Conservation (phyloP, 306 rosid genomes). For the Calophaca sinica region DNA sequence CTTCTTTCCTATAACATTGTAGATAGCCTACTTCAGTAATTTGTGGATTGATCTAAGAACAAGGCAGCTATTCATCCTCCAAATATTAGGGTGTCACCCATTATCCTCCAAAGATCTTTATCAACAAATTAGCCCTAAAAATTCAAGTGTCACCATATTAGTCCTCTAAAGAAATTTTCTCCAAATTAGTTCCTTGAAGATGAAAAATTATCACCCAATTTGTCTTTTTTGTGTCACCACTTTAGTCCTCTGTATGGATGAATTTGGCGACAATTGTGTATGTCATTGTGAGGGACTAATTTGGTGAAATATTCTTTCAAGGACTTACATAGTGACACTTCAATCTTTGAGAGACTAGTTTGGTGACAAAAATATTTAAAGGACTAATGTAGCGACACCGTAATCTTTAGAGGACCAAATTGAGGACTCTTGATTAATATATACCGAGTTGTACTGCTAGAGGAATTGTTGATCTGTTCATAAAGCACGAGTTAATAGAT, state of each 20-base stretch:
- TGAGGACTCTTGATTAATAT: neutral
- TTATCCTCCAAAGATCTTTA: conserved; percentile 4
- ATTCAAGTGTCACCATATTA: neutral
- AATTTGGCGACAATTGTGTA: neutral
- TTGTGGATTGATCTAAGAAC: conserved; percentile 13
- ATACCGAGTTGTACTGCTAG: neutral
- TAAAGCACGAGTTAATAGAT: no score
- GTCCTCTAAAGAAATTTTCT: neutral
- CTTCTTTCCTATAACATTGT: conserved; percentile 39
- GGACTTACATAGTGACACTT: neutral
- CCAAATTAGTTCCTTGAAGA: neutral
- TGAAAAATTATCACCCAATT: neutral
- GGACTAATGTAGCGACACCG: no score
- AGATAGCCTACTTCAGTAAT: conserved; percentile 32
- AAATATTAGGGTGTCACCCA: conserved; percentile 12
- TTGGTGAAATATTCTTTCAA: no score
- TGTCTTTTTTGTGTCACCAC: neutral
- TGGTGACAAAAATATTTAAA: no score
- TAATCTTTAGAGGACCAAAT: no score
- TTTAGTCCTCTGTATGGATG: no score
- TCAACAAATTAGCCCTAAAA: neutral
- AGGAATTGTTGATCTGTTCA: conserved; percentile 3
- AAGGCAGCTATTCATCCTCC: neutral
- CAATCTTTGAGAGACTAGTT: no score
- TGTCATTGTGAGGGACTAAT: neutral